These are phyloP conservation scores for Boletus edulis DNA, from an alignment of 768 basidiomycete species.

Conservation along the genomic window DNA sequence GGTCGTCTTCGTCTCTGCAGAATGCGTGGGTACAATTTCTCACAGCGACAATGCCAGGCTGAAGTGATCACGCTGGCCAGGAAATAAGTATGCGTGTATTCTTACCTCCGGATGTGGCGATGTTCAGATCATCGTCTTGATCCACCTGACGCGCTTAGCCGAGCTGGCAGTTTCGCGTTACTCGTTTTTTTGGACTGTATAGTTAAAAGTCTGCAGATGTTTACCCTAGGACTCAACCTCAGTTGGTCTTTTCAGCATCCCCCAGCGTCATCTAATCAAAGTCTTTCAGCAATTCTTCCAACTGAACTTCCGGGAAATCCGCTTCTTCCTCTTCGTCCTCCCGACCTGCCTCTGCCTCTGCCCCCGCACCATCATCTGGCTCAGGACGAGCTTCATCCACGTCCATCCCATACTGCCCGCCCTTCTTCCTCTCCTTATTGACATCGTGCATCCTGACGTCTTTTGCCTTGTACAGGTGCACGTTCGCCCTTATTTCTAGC, in stretches of 20 bases:
- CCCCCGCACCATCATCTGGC: conserved; percentile 19
- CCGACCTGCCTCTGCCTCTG: conserved; percentile 25
- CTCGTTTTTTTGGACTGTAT: neutral
- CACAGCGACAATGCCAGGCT: no score
- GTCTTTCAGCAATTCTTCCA: conserved; percentile 87
- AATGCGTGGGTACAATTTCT: no score
- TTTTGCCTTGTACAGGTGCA: conserved; percentile 82
- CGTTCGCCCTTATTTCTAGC: no score
- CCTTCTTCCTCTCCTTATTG: conserved; percentile 16
- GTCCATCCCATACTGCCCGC: conserved; percentile 52
- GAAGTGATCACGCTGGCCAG: no score
- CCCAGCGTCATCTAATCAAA: conserved; percentile 90
- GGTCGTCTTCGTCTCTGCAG: no score
- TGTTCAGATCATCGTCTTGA: no score
- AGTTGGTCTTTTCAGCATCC: conserved; percentile 28
- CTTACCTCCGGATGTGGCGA: no score
- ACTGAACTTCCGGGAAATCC: conserved; percentile 84
- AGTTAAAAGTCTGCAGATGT: neutral
- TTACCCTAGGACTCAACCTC: neutral
- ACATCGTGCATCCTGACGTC: conserved; percentile 53
- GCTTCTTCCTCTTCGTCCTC: conserved; percentile 63
- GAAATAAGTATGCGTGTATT: no score
- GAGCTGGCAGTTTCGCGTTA: no score
- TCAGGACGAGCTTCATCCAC: conserved; percentile 50
- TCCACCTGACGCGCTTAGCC: no score